Base-by-base conservation (phyloP, 306 rosid genomes). In the Hippophae rhamnoides region DNA sequence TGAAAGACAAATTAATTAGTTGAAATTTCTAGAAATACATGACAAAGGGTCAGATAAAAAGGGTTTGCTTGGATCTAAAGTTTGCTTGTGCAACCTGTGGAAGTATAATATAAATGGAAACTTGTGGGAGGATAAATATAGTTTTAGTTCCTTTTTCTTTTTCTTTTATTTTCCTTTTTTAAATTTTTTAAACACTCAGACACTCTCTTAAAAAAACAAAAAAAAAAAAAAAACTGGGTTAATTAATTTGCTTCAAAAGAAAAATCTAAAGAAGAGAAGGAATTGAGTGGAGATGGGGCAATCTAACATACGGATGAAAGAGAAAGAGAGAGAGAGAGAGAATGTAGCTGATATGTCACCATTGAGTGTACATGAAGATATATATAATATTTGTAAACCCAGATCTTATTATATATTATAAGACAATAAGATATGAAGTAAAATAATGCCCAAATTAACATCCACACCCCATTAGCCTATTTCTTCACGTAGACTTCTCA, bases 221-320 rank as follows among this genome's bases (percentile, higher is more conserved):
- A 31, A 31, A 43, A 49, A 70, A 8, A 1, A 49, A 13, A 6
- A 49, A 13, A 13, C 53, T 49, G 13, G 26, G 18, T 2, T 12
- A 49, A 49, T 2, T 46, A 46, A 31, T 8, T 46, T 46, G 10
- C 52, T 13, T 4, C 53, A 49, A 23, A 31, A 72, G 18, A 65
- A 61, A 50, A 7, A 46, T 57, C 43, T 41, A 65, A 64, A 73
- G 67, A 63, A 58, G 11, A 64, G 48, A 63, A 50, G 47, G 69
- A 58, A 75, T 76, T 66, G 85, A 86, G 95, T 82, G 87, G 81
- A 72, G 67, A 66, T 72, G 78, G 80, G 78, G 87, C 85, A 86
- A 82, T 64, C 83, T 62, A 71, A 62, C 67, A 65, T 56, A 68
- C 70, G 72, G 69, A 73, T 10, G 62, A 48, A 73, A 65, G 52